Conservation (phyloP, 2,329 filamentous ascomycete species). For the Emydomyces testavorans region DNA sequence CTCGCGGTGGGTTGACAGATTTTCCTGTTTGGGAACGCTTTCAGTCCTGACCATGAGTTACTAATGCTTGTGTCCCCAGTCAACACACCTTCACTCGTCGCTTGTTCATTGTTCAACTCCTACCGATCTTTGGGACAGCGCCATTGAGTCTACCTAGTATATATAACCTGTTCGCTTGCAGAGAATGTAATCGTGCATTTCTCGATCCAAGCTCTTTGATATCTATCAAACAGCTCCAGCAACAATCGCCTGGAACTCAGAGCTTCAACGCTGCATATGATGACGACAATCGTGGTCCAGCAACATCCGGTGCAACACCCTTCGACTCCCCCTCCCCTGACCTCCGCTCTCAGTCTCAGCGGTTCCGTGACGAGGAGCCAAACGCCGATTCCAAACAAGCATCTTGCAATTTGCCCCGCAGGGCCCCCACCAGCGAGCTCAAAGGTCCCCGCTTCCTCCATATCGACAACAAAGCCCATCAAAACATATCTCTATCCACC, state of each 20-base stretch:
- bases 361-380: conserved; percentile 42
- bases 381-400: conserved; percentile 70
- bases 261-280: conserved; percentile 17
- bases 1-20: neutral
- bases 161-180: neutral
- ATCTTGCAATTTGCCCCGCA: conserved; percentile 78
- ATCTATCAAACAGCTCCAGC: neutral
- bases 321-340: conserved; percentile 39
- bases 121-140: neutral
- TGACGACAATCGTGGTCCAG: conserved; percentile 40
- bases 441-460: conserved; percentile 45
- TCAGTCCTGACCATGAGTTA: neutral
- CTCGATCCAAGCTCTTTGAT: neutral
- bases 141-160: neutral
- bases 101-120: neutral
- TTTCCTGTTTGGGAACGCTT: conserved; percentile 5
- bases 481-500: conserved; percentile 62
- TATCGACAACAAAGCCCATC: conserved; percentile 44
- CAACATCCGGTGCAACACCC: conserved; percentile 37
- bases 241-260: neutral
- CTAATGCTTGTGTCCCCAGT: conserved; percentile 8
- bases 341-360: conserved; percentile 47
- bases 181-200: neutral
- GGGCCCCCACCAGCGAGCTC: conserved; percentile 47
- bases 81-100: conserved; percentile 4